Percentiles rank a stretch among this genome's conserved stretches.
phyloP scores from a whole-genome alignment of 2,329 filamentous ascomycete species.

The Helotiales sp. region DNA sequence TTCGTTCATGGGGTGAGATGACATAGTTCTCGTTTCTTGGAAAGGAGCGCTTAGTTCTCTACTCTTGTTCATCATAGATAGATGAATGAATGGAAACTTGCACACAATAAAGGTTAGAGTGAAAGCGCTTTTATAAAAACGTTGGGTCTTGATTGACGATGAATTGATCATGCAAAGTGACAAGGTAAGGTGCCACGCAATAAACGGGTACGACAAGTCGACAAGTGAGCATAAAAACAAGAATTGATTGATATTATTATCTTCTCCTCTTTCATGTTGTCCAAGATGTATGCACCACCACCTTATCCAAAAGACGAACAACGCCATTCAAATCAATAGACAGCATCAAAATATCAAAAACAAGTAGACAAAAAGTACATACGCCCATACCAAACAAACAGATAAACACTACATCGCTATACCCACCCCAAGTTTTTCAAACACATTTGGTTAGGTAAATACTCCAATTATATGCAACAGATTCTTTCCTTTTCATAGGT shows the following conservation, averaged over 20 bases:
- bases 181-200: background rate
- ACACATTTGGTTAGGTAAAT: conserved; percentile 6
- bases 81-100: background rate
- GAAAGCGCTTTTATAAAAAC: background rate
- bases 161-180: background rate
- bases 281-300: background rate
- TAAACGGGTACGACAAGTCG: background rate
- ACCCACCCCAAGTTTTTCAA: background rate
- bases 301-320: conserved; percentile 4
- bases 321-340: background rate
- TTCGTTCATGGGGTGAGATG: background rate
- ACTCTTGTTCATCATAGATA: background rate
- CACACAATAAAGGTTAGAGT: background rate
- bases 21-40: background rate
- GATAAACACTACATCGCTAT: background rate
- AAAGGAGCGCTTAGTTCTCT: background rate
- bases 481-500: conserved; percentile 2
- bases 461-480: conserved; percentile 22
- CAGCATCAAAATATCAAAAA: background rate
- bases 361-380: background rate
- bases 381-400: background rate
- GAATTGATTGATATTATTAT: conserved; percentile 1
- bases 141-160: background rate
- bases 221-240: background rate
- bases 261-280: background rate